Conservation (phyloP, 768 basidiomycete genomes). For the Termitomyces sp. region DNA sequence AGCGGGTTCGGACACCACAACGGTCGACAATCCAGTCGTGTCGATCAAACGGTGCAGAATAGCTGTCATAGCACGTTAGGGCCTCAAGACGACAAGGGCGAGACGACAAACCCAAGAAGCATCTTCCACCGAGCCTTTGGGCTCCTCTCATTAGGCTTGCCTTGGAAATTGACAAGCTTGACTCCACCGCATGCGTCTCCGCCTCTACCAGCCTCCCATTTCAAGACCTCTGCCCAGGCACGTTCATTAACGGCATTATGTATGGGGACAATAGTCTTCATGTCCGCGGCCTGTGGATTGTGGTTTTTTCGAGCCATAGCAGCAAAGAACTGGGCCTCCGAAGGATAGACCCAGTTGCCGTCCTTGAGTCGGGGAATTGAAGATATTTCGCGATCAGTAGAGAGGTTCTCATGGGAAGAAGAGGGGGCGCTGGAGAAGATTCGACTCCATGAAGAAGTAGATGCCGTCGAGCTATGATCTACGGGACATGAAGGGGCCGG, state of each 20-base stretch:
- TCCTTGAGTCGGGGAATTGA: slow-evolving; percentile 76
- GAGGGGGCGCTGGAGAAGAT: slow-evolving; percentile 30
- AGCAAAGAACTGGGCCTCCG: slow-evolving; percentile 97
- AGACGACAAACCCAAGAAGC: slow-evolving; percentile 69
- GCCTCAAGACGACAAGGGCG: neutral
- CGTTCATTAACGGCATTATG: slow-evolving; percentile 99
- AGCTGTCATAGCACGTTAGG: slow-evolving; percentile 43
- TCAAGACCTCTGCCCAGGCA: slow-evolving; percentile 77
- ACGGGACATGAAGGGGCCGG: slow-evolving; percentile 29
- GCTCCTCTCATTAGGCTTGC: slow-evolving; percentile 73
- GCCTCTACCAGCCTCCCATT: slow-evolving; percentile 80
- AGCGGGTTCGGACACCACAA: slow-evolving; percentile 83
- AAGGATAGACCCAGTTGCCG: slow-evolving; percentile 95
- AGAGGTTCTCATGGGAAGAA: slow-evolving; percentile 34
- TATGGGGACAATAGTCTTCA: slow-evolving; percentile 94
- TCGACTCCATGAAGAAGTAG: slow-evolving; percentile 33
- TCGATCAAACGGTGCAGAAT: slow-evolving; percentile 90
- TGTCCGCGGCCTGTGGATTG: slow-evolving; percentile 80
- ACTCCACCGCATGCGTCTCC: slow-evolving; percentile 78
- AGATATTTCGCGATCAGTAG: slow-evolving; percentile 73
- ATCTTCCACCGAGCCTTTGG: slow-evolving; percentile 79
- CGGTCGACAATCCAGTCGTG: slow-evolving; percentile 98
- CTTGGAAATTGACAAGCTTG: slow-evolving; percentile 87
- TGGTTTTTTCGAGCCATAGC: slow-evolving; percentile 96
- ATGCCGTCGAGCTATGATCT: slow-evolving; percentile 24